Evolutionary conservation across 192 early-diverging fungal genomes (phyloP), one percentile per base, ranked within the genome.

Genomic region (Umbelopsis sp.): DNA sequence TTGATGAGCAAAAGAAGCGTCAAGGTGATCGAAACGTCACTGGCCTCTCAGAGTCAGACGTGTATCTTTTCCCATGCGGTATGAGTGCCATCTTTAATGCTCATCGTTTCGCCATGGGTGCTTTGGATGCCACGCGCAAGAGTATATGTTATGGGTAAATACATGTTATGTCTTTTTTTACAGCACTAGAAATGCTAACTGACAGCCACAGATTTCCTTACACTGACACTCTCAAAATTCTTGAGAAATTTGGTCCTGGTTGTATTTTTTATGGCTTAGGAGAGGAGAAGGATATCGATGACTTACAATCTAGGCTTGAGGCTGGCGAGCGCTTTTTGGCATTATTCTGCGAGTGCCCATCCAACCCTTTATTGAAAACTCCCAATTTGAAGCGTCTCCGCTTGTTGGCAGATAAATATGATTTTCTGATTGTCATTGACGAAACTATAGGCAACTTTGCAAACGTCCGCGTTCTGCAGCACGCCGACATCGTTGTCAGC

Each of bases 401-500:
- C 18, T 64, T 52, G 2, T 80, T 99, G 66, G 93, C 95, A 0
- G 87, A 95, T 73, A 61, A 82, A 66, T 86, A 92, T 77, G 83
- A 84, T 11, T 94, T 91, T 73, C 82, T 94, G 51, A 79, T 98
- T 41, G 86, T 97, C 52, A 86, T 99, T 18, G 97, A 98, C 73
- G 97, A 98, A 79, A 98, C 97, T 1, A 87, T 98, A 52, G 97
- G 95, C 37, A 95, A 93, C 82, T 95, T 97, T 85, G 86, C 91
- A 41, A 98, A 98, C 70, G 90, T 97, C 35, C 74, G 80, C 25
- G 91, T 90, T 22, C 81, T 96, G 12, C 76, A 84, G 68, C 92
- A 84, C 83, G 92, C 92, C 2, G 95, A 98, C 74, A 82, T 96
- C 11, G 87, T 96, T 2, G 95, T 97, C 16, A 92, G 93, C 16